Percentiles rank a stretch among this genome's conserved stretches.
Conservation (phyloP, 768 basidiomycete genomes). For the Xanthoconium purpureum region DNA sequence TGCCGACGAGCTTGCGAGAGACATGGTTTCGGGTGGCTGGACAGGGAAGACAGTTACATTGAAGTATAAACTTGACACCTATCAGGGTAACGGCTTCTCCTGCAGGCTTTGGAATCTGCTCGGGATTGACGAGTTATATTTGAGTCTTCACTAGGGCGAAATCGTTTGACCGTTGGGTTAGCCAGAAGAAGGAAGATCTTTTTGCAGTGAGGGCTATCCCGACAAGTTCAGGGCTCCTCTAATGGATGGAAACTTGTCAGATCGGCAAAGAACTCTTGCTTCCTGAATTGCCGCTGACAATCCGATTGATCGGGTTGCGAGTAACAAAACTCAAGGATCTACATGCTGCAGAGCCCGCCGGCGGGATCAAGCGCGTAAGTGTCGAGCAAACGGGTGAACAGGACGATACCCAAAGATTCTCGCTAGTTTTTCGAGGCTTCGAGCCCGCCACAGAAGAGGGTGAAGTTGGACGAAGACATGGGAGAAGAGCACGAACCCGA, state of each 20-base stretch:
- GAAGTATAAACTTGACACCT: conserved; percentile 91
- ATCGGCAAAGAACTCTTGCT: conserved; percentile 80
- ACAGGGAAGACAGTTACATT: conserved; percentile 85
- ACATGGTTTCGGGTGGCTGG: conserved; percentile 79
- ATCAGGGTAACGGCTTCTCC: conserved; percentile 52
- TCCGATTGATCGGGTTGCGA: conserved; percentile 85
- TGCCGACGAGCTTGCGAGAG: conserved; percentile 74
- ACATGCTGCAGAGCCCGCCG: conserved; percentile 39
- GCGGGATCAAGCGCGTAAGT: conserved; percentile 73
- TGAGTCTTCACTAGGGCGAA: conserved; percentile 80
- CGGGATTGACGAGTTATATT: conserved; percentile 7
- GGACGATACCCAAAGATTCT: neutral
- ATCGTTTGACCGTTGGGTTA: conserved; percentile 75
- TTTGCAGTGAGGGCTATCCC: conserved; percentile 51
- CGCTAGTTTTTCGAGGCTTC: conserved; percentile 57
- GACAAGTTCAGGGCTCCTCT: neutral
- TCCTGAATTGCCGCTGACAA: conserved; percentile 71
- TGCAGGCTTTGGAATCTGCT: neutral
- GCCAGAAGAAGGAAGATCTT: conserved; percentile 69
- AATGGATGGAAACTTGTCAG: conserved; percentile 34
- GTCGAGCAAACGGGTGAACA: neutral
- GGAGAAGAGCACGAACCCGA: conserved; percentile 20
- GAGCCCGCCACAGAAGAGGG: conserved; percentile 39
- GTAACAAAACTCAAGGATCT: conserved; percentile 89
- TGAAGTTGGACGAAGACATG: conserved; percentile 27